Base-by-base conservation (phyloP, 805 yeast species). In the Suhomyces faveliae region DNA sequence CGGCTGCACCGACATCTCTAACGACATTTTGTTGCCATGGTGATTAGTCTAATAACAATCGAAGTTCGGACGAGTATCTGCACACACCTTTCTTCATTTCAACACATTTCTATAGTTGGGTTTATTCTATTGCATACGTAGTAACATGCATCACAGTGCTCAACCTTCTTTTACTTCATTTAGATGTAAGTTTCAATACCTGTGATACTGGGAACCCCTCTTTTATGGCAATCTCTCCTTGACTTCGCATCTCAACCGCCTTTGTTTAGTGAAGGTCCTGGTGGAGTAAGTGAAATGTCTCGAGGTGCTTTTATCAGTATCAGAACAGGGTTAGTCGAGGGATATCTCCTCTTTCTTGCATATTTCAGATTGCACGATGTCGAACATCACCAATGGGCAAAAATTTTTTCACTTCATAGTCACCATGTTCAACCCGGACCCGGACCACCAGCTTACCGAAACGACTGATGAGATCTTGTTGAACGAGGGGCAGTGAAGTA, bases 21-120 rank as follows among this genome's bases (percentile, higher is more conserved):
- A 22, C 45, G 45, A 42, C 45, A 42, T 42, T 8, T 20, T 17
- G 46, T 43, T 43, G 46, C 23, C 41, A 39, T 13, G 46, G 46
- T 17, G 33, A 43, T 43, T 15, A 23, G 13, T n/a, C 13, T 19
- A 15, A 5, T 13, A 20, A 30, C 45, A 42, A 42, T 42, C 21
- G 12, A 33, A 5, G 21, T 33, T 30, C 20, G 37, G 37, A 17
- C 21, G 19, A 33, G 21, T 21, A 9, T 23, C 27, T 27, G 13
- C 19, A 5, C 22, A n/a, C 35, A 27, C 39, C 20, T n/a, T 22
- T 21, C 37, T 30, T 15, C 12, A 35, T 13, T 35, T 35, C 13
- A 35, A 35, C 37, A 43, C 21, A 33, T 19, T 35, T 19, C 33
- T 15, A 42, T 33, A 17, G 21, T 15, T 29, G 20, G 17, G 5